Base-by-base conservation (phyloP, 352 stramenopile species). In the Albugo candida region DNA sequence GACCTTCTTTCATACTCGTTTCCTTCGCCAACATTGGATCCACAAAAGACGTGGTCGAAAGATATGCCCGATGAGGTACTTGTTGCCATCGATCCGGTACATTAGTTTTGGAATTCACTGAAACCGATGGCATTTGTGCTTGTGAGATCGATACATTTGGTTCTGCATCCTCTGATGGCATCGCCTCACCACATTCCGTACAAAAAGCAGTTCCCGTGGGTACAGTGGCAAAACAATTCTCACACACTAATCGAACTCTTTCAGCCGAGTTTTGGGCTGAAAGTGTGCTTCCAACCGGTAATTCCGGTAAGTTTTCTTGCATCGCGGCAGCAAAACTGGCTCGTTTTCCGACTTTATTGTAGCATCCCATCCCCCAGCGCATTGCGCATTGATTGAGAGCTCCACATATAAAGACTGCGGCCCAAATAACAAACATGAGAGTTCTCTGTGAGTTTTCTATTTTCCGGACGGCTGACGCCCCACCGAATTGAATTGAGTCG, bases 211-310 rank as follows among this genome's bases (percentile, higher is more conserved):
- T 92, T 35, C 75, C 75, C 2, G 71, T 58, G 0, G 79, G 79
- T 0, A 92, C 79, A 0, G 79, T 92, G 0, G 79, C 79, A 45
- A 92, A 92, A 55, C 79, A 92, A 64, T 92, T 92, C 53, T 92
- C 79, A 47, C 79, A 92, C 46, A 92, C 79, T 1, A 92, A 63
- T 8, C 79, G 79, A 11, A 85, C 73, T n/a, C 70, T 67, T 36
- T 88, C 74, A 0, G 56, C 61, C 13, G 60, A 50, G 1, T 57
- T 43, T 45, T 84, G 73, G 1, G 79, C 73, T 2, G 47, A 49
- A 3, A 86, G 45, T 2, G 72, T 87, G 0, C 74, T 74, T 6
- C 79, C 79, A 2, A 65, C 72, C 1, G 79, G 79, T 6, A 92
- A 54, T 51, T 88, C 79, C 0, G 73, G 73, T 36, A 87, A 53